Conservation (phyloP, 1,284 basidiomycete genomes). For the Ustilago curta region DNA sequence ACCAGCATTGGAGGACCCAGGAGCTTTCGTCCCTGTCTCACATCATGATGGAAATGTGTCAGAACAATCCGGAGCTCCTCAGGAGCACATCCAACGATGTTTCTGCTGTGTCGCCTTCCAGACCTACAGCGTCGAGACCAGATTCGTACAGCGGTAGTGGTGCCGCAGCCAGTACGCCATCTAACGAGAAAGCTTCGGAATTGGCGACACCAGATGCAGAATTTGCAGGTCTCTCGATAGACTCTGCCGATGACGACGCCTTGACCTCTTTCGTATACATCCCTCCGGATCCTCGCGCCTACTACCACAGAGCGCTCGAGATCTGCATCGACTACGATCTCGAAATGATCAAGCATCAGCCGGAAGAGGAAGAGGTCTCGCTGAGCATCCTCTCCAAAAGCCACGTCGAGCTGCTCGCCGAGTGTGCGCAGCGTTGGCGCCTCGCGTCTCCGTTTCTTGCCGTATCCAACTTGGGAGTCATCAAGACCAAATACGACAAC, state of each 20-base stretch:
- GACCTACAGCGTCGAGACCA: slow-evolving; percentile 17
- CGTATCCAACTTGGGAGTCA: slow-evolving; percentile 85
- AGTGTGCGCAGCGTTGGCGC: slow-evolving; percentile 90
- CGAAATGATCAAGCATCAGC: slow-evolving; percentile 87
- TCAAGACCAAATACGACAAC: slow-evolving; percentile 86
- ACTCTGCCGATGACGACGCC: slow-evolving; percentile 51
- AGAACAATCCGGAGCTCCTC: slow-evolving; percentile 86
- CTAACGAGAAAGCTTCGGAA: slow-evolving; percentile 16
- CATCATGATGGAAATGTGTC: slow-evolving; percentile 87
- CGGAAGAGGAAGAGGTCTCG: slow-evolving; percentile 95
- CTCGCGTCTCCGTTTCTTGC: slow-evolving; percentile 83
- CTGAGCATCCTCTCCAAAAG: slow-evolving; percentile 86
- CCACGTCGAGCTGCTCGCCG: slow-evolving; percentile 85
- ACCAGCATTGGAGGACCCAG: slow-evolving; percentile 83
- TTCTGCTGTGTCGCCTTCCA: slow-evolving; percentile 24
- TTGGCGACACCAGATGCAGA: slow-evolving; percentile 39
- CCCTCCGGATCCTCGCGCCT: slow-evolving; percentile 85
- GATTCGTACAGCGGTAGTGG: slow-evolving; percentile 25
- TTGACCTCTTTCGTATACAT: slow-evolving; percentile 79
- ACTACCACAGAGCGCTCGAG: slow-evolving; percentile 85
- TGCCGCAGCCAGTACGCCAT: slow-evolving; percentile 10
- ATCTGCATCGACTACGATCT: slow-evolving; percentile 87
- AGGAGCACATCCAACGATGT: slow-evolving; percentile 73
- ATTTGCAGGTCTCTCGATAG: slow-evolving; percentile 24
- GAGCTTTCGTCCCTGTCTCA: slow-evolving; percentile 88